phyloP scores from a whole-genome alignment of 768 basidiomycete species.

The Mycena maculata region DNA sequence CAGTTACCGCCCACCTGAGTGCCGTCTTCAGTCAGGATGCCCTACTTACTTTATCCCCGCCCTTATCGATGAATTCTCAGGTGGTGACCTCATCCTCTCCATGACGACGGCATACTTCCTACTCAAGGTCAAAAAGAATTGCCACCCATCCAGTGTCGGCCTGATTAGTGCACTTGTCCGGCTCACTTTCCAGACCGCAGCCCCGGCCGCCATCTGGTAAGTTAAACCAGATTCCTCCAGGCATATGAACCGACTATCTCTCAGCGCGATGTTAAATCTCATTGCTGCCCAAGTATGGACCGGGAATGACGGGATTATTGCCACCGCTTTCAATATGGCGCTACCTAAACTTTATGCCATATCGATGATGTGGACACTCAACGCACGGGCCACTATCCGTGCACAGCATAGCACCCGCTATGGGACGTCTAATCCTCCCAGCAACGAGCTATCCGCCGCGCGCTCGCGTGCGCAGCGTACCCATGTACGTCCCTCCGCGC shows the following conservation, averaged over 20 bases:
- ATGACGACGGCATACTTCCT: slow-evolving; percentile 43
- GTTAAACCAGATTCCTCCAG: background rate
- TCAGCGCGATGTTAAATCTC: slow-evolving; percentile 47
- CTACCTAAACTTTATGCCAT: slow-evolving; percentile 47
- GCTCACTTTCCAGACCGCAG: slow-evolving; percentile 45
- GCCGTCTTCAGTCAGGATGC: background rate
- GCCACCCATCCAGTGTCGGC: too few species aligned
- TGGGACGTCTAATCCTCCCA: slow-evolving; percentile 10
- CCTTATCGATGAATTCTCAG: slow-evolving; percentile 23
- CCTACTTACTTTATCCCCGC: background rate
- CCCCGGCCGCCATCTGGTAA: slow-evolving; percentile 47
- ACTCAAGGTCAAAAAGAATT: slow-evolving; percentile 40
- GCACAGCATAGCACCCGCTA: slow-evolving; percentile 7
- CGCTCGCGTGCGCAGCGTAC: slow-evolving; percentile 6
- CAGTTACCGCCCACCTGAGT: slow-evolving; percentile 11
- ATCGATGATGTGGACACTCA: slow-evolving; percentile 50
- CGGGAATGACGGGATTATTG: slow-evolving; percentile 38
- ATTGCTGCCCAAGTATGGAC: slow-evolving; percentile 46
- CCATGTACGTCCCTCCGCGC: too few species aligned
- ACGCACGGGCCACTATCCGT: slow-evolving; percentile 42
- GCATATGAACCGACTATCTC: background rate
- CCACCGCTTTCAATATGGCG: slow-evolving; percentile 42
- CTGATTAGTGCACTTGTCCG: slow-evolving; percentile 44
- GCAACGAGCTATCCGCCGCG: slow-evolving; percentile 22
- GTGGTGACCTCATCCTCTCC: slow-evolving; percentile 43